Percentiles rank a stretch among this genome's conserved stretches.
phyloP scores from a whole-genome alignment of 1,139 yeast genomes.

The Protomyces macrosporus region DNA sequence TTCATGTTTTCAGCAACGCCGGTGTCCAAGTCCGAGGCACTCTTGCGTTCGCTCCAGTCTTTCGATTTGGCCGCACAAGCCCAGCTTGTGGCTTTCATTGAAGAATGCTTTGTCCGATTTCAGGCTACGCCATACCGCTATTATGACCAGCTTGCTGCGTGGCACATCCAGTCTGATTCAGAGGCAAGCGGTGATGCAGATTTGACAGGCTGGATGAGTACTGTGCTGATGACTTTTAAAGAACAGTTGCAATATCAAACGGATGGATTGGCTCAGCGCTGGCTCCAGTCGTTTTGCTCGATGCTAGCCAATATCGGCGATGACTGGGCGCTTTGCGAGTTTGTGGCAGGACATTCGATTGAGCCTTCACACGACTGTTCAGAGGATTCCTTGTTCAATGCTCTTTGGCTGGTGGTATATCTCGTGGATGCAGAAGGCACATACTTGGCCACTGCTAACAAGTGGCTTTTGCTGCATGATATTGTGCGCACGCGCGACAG shows the following conservation, averaged over 20 bases:
- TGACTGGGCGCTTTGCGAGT: conserved; percentile 1
- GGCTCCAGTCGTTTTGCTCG: neutral
- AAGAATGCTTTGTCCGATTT: conserved; percentile 11
- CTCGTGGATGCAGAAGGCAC: neutral
- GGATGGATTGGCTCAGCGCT: neutral
- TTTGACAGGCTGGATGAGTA: neutral
- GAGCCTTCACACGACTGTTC: neutral
- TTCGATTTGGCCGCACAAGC: neutral
- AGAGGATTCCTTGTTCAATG: conserved; percentile 1
- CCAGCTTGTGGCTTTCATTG: neutral
- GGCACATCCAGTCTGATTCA: neutral
- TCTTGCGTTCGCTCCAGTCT: neutral
- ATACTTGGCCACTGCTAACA: neutral
- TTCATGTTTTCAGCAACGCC: conserved; percentile 6
- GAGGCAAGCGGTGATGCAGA: neutral
- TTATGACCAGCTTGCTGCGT: neutral
- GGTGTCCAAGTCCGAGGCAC: neutral
- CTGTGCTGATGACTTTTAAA: neutral
- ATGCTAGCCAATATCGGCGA: conserved; percentile 1
- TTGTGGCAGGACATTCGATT: neutral
- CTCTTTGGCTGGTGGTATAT: neutral
- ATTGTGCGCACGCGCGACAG: neutral
- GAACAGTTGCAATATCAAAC: conserved; percentile 5
- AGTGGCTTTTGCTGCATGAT: neutral
- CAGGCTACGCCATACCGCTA: conserved; percentile 21